A percentile compares a stretch with the other conserved stretches of the same genome.
These are phyloP conservation scores for Brassica cretica DNA, from an alignment of 345 rosid species.

Conservation along the genomic window DNA sequence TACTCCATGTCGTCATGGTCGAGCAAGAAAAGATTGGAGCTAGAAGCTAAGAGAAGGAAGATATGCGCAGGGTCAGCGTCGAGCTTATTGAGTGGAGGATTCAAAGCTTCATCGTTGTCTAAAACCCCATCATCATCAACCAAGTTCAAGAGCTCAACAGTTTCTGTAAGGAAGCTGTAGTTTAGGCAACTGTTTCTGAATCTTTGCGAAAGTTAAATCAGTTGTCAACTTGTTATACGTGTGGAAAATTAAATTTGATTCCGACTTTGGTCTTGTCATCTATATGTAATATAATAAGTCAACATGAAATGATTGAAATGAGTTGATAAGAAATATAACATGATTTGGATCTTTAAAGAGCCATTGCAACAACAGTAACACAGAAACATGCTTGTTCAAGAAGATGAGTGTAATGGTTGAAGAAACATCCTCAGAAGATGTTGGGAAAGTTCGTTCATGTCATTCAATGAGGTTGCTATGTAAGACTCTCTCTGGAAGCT, in stretches of 20 bases:
- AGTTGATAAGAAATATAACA: neutral
- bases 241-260: neutral
- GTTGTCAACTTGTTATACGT: neutral
- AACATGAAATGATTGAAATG: neutral
- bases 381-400: neutral
- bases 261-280: neutral
- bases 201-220: neutral
- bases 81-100: conserved; percentile 57
- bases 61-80: conserved; percentile 62
- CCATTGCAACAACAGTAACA: neutral
- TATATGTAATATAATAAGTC: too few species aligned
- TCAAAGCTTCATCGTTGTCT: conserved; percentile 71
- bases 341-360: neutral
- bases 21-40: conserved; percentile 57
- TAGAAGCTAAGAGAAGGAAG: conserved; percentile 83
- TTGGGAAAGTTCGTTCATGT: neutral
- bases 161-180: conserved; percentile 42
- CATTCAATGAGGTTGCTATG: neutral
- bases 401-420: too few species aligned
- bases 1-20: conserved; percentile 36
- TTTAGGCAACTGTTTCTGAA: neutral
- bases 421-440: too few species aligned
- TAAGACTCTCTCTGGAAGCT: neutral
- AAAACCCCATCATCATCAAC: conserved; percentile 37
- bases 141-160: conserved; percentile 38